Percentiles rank a stretch among this genome's conserved stretches.
Conservation (phyloP, 179 eudicot species). For the Camellia oleifera region DNA sequence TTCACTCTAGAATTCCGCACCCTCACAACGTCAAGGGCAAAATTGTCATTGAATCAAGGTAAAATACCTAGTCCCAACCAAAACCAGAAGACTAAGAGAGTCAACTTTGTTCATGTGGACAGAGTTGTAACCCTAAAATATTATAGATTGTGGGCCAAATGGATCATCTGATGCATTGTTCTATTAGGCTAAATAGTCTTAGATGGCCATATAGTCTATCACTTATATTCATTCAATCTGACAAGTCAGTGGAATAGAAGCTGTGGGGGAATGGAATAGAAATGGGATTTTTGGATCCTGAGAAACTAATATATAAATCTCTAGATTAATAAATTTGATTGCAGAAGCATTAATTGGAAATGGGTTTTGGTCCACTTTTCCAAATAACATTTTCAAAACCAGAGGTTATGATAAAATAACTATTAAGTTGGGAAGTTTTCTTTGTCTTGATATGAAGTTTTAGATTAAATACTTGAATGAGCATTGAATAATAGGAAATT, state of each 20-base stretch:
- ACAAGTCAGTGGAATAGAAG: conserved; percentile 96
- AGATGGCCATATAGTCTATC: not conserved
- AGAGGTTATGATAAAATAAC: not conserved
- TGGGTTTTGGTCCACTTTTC: conserved; percentile 19
- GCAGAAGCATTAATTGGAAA: not conserved
- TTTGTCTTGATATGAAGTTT: conserved; percentile 42
- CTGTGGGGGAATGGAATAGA: conserved; percentile 79
- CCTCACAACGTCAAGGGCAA: not conserved
- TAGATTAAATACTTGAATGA: conserved; percentile 3
- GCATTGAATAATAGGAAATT: conserved; percentile 16
- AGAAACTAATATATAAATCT: conserved; percentile 22
- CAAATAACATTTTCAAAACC: conserved; percentile 24
- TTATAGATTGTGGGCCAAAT: not conserved
- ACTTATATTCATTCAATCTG: conserved; percentile 38
- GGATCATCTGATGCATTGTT: too few relatives aligned
- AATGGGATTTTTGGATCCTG: conserved; percentile 53
- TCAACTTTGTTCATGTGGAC: not conserved
- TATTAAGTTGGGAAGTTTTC: conserved; percentile 27
- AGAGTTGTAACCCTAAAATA: not conserved
- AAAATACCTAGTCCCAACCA: not conserved
- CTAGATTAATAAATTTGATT: not conserved
- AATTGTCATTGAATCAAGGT: not conserved
- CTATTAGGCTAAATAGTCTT: not conserved
- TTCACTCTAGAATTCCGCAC: not conserved
- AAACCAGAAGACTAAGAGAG: not conserved